phyloP scores from a whole-genome alignment of 73 alveolate genomes.

The Paramecium sexaurelia region DNA sequence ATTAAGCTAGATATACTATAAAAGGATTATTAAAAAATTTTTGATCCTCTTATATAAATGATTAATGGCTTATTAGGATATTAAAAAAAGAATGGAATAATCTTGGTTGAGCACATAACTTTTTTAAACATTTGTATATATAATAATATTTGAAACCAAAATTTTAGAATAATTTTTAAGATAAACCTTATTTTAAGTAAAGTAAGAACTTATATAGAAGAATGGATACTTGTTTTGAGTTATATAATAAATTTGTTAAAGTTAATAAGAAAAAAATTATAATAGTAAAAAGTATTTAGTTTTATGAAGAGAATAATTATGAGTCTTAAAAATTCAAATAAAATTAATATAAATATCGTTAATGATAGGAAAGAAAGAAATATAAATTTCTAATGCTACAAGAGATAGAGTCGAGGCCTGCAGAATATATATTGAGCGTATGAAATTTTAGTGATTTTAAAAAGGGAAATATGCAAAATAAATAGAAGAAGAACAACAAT shows the following conservation, averaged over 20 bases:
- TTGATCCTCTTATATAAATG: no score
- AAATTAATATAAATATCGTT: conserved; percentile 30
- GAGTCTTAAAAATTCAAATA: conserved; percentile 24
- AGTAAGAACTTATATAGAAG: no score
- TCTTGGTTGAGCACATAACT: no score
- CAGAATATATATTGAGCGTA: conserved; percentile 56
- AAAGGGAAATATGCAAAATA: conserved; percentile 48
- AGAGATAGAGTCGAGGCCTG: conserved; percentile 67
- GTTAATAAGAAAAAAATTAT: neutral
- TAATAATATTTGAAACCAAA: no score
- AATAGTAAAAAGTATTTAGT: neutral
- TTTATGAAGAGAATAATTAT: neutral
- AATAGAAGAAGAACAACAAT: conserved; percentile 48
- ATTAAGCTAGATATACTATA: no score
- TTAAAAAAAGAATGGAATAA: no score
- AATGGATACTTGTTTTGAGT: no score
- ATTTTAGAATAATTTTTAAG: no score
- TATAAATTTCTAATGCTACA: neutral
- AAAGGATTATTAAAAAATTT: no score
- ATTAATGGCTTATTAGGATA: no score
- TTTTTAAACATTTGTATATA: no score
- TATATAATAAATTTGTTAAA: neutral
- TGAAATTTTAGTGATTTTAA: neutral
- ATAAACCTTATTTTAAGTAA: no score
- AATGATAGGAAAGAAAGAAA: conserved; percentile 34